Base-by-base conservation (phyloP, 306 rosid genomes). In the Argentina anserina region DNA sequence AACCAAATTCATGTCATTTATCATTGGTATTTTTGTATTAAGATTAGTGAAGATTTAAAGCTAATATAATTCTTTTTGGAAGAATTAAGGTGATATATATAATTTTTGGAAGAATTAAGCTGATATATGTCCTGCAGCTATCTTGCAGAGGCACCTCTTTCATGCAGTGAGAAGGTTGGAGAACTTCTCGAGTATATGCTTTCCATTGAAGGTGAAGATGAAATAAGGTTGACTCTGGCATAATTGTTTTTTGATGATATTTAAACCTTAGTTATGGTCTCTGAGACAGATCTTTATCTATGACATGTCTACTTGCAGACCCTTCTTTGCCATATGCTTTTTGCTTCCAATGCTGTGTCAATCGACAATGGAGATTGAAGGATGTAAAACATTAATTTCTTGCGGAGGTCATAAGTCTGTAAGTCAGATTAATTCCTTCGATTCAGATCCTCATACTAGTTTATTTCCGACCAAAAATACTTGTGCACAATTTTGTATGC, bases 311-410 rank as follows among this genome's bases (percentile, higher is more conserved):
- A 62, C 56, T 33, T 78, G 53, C 92, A 94, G 98, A 77, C 96
- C 98, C 47, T 94, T 94, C 88, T 75, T 80, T 72, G 80, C 91
- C 2, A 75, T 86, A 62, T 88, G 97, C 83, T 94, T 91, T 83
- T 85, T 94, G 87, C 92, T 94, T 75, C 98, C 98, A 46, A 39
- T 87, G 87, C 79, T 94, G 81, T 91, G 91, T 81, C 97, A 91
- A 81, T 73, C 77, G 84, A 88, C 97, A 42, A 88, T 91, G 96
- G 23, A 84, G 58, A 75, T 75, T 62, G 96, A 91, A 80, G 97
- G 96, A 65, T 94, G 97, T 75, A 78, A 79, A 75, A 71, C 85
- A 72, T 63, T 89, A 79, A 84, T 81, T 76, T 89, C 88, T 59
- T 91, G 86, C 72, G 86, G 89, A 78, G 97, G 92, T 58, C 86